Evolutionary conservation across 305 asterid species (phyloP).

Genomic region (Rubia peregrina): DNA sequence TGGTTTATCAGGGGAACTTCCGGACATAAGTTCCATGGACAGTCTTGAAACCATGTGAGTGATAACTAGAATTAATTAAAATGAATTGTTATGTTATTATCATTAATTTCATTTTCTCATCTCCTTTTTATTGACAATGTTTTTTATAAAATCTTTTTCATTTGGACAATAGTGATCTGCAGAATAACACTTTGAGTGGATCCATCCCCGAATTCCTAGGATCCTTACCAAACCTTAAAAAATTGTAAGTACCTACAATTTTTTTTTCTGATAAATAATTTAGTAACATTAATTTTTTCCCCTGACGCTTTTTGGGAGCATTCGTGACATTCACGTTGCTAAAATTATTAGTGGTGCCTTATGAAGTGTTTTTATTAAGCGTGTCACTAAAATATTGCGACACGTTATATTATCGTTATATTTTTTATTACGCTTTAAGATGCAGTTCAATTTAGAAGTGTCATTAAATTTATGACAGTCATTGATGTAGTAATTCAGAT

Average conservation of each 20-base stretch:
- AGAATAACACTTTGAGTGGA: constrained; percentile 41
- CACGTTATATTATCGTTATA: no score
- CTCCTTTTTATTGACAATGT: background rate
- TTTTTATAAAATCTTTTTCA: background rate
- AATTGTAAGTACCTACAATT: constrained; percentile 36
- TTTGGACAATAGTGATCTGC: constrained; percentile 40
- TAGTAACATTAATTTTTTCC: no score
- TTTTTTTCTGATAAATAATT: no score
- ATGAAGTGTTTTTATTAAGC: no score
- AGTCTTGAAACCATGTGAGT: constrained; percentile 58
- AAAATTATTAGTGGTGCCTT: no score
- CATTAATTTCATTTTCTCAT: background rate
- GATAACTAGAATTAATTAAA: background rate
- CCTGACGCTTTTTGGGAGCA: no score
- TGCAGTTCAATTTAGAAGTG: no score
- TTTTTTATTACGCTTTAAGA: no score
- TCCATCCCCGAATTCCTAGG: constrained; percentile 45
- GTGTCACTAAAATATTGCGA: no score
- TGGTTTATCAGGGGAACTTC: constrained; percentile 47
- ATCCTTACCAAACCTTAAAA: constrained; percentile 33
- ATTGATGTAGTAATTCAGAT: no score
- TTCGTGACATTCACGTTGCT: no score
- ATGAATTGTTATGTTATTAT: background rate
- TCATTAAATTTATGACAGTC: no score
- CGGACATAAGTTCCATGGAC: constrained; percentile 64